Conservation (phyloP, 2,329 filamentous ascomycete genomes). For the Sporothrix inflata region DNA sequence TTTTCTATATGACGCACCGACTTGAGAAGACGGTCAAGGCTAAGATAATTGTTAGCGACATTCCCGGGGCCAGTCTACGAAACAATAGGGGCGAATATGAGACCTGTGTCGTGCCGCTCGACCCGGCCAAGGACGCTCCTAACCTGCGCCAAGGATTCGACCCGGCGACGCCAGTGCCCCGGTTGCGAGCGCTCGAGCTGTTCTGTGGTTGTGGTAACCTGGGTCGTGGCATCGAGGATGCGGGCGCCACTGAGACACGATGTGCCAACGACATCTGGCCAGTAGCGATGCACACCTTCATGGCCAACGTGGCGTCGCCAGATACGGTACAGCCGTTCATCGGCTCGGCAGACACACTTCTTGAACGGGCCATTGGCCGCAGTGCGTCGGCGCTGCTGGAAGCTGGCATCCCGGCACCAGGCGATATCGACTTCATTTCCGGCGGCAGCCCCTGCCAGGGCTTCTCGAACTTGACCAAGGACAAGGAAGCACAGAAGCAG, state of each 20-base stretch:
- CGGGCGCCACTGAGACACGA: constrained; percentile 64
- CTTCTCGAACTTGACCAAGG: constrained; percentile 66
- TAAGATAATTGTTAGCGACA: neutral
- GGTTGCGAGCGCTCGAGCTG: constrained; percentile 67
- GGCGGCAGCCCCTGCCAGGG: constrained; percentile 79
- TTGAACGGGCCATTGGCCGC: constrained; percentile 59
- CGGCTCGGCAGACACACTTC: constrained; percentile 73
- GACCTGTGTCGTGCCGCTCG: neutral
- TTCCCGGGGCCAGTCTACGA: neutral
- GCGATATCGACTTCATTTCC: constrained; percentile 68
- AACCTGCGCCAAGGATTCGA: constrained; percentile 60
- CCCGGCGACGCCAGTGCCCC: constrained; percentile 42
- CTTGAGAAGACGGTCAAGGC: neutral
- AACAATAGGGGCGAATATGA: neutral
- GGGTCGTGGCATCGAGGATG: constrained; percentile 75
- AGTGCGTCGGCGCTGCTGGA: neutral
- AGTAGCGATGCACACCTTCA: constrained; percentile 71
- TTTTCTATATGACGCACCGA: constrained; percentile 62
- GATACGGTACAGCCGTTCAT: constrained; percentile 59
- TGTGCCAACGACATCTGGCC: constrained; percentile 70
- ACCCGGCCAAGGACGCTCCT: neutral
- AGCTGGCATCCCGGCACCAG: constrained; percentile 57
- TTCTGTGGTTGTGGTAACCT: constrained; percentile 81
- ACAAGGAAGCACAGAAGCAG: constrained; percentile 59
- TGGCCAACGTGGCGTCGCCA: constrained; percentile 61